Base-by-base conservation (phyloP, 176 grass and related monocot species). In the Oryza rufipogon region DNA sequence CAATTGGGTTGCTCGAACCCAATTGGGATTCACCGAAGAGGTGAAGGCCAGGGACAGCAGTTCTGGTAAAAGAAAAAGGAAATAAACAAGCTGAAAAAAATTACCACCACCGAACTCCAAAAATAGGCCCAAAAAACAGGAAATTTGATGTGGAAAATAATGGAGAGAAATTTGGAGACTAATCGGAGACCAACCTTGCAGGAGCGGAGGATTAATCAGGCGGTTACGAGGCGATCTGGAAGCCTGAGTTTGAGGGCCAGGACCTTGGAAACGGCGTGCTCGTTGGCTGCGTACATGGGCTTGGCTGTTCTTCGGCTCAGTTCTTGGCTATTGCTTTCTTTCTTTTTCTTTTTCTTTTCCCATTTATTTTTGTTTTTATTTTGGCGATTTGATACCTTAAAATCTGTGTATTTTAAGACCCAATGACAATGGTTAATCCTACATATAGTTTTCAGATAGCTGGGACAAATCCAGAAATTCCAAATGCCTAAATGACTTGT, bases 1-100 rank as follows among this genome's bases (percentile, higher is more conserved):
- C 89, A 90, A 90, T 83, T 87, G 80, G 89, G 80, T 79, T 78
- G 84, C 44, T 82, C 54, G 74, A 69, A 90, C 80, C 84, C 89
- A 87, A 80, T 87, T 80, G 89, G 84, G 84, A 87, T 90, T 84
- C 80, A 83, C 49, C 80, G n/a, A 75, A 41, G 68, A 74, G 84
- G 88, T 81, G 67, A 81, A 87, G 83, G 84, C 70, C 80, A 80
- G 64, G 76, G 77, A 79, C 89, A 52, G 70, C 84, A 87, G 83
- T 86, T 85, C 77, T 78, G 78, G 88, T 78, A 70, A 89, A 70
- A 81, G 63, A 78, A 79, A 88, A 68, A 14, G 65, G 51, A 71
- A 86, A 81, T 36, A 80, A 76, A 47, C 26, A 23, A 41, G 75
- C 72, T 64, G 48, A 48, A 41, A 73, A 70, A 72, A 64, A 23